phyloP scores from a whole-genome alignment of 2,329 filamentous ascomycete species.

The Neofusicoccum umdonicola region DNA sequence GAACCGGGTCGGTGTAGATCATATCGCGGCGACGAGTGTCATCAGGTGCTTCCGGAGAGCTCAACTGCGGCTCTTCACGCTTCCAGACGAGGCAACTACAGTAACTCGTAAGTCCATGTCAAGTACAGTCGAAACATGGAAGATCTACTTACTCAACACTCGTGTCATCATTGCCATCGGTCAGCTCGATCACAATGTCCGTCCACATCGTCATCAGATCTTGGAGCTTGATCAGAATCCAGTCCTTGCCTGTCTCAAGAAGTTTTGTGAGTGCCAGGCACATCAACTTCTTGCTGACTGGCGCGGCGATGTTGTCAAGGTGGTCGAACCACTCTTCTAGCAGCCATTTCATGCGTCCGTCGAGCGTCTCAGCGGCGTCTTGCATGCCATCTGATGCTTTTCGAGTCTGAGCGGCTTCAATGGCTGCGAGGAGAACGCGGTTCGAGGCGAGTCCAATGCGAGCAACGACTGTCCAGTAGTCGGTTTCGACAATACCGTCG shows the following conservation, averaged over 20 bases:
- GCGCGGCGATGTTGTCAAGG: conserved; percentile 65
- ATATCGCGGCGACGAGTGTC: conserved; percentile 50
- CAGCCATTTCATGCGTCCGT: conserved; percentile 46
- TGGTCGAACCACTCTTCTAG: conserved; percentile 64
- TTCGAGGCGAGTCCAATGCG: conserved; percentile 75
- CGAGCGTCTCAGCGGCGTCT: conserved; percentile 31
- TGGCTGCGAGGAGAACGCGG: conserved; percentile 59
- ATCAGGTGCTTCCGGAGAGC: conserved; percentile 42
- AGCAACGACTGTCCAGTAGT: conserved; percentile 81
- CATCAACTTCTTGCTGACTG: conserved; percentile 67
- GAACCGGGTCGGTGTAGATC: conserved; percentile 62
- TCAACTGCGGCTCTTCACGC: conserved; percentile 28
- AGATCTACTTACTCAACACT: conserved; percentile 32
- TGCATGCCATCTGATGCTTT: conserved; percentile 24
- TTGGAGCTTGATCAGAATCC: conserved; percentile 63
- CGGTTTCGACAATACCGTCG: conserved; percentile 72
- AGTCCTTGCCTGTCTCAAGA: conserved; percentile 60
- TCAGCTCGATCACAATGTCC: conserved; percentile 63
- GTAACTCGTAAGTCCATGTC: background rate
- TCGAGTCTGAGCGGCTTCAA: conserved; percentile 36
- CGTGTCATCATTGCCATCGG: conserved; percentile 56
- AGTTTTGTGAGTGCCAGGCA: conserved; percentile 70
- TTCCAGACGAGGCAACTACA: conserved; percentile 43
- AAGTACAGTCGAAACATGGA: too few species aligned
- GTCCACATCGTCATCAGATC: conserved; percentile 76